Evolutionary conservation across 352 stramenopile species (phyloP), one percentile per base, ranked within the genome.

Genomic region (Phytophthora tubulina): DNA sequence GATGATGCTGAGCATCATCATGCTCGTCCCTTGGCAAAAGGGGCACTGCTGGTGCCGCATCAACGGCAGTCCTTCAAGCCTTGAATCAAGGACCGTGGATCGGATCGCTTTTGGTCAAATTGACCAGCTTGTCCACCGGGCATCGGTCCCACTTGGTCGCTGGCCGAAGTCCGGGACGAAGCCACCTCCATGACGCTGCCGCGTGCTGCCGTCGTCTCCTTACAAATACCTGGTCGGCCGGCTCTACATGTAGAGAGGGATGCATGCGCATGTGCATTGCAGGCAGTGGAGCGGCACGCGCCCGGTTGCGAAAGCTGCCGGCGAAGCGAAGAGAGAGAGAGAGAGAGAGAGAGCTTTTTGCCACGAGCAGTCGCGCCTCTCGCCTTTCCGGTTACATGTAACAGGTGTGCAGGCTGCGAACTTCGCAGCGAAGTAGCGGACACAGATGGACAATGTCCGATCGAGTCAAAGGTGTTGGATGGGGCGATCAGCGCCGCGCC

Each of bases 81-180:
- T 53, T 53, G 46, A 49, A 31, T 72, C 51, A 61, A 63, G 64
- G 36, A 45, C 30, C 36, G 21, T 27, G 9, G 54, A 67, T 13
- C 33, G 30, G 32, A 57, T 57, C 32, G 41, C 27, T 69, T 27
- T 27, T 27, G 21, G 21, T 27, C 21, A 27, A 27, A 27, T 27
- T 45, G 32, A 45, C 49, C 21, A 53, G 30, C 42, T 42, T 38
- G 31, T 9, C 30, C 36, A 10, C 58, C 42, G 62, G 62, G 48
- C 62, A 68, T 32, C 11, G 11, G 21, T 76, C 63, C 63, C 63
- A 76, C 69, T 71, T 67, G 32, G 65, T 32, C 42, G 65, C 44
- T 11, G 65, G 27, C 46, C 49, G 44, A 56, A 60, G 31, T 50
- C 27, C 49, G n/a, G n/a, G n/a, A 32, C 17, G 17, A n/a, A 55